phyloP scores from a whole-genome alignment of 2,329 filamentous ascomycete species.

The Aspergillus fumigatus region DNA sequence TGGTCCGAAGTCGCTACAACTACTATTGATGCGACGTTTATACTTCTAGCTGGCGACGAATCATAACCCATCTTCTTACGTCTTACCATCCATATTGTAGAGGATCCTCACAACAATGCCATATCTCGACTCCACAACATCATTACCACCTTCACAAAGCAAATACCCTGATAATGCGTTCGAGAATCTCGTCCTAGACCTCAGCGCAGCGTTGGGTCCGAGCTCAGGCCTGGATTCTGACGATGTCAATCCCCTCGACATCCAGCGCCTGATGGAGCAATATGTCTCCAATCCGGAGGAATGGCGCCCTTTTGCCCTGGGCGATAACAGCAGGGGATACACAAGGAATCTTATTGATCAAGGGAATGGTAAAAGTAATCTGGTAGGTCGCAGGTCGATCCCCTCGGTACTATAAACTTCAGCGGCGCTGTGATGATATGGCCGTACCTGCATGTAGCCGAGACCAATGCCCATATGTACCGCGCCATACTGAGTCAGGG shows the following conservation, averaged over 20 bases:
- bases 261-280: constrained; percentile 67
- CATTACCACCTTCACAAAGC: constrained; percentile 7
- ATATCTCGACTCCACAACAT: constrained; percentile 23
- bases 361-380: constrained; percentile 75
- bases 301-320: constrained; percentile 72
- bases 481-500: not conserved
- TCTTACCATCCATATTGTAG: not conserved
- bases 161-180: constrained; percentile 44
- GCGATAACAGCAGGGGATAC: constrained; percentile 66
- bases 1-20: not conserved
- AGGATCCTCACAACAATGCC: constrained; percentile 24
- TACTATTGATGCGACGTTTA: not conserved
- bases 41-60: not conserved
- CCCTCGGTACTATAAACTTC: not conserved
- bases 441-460: not conserved
- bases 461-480: not conserved
- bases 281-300: constrained; percentile 66
- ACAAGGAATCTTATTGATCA: constrained; percentile 87
- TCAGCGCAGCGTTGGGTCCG: constrained; percentile 71
- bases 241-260: constrained; percentile 69
- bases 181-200: constrained; percentile 65
- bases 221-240: constrained; percentile 77
- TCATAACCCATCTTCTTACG: not conserved
- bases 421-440: not conserved
- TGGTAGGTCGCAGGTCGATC: constrained; percentile 47